A percentile compares a stretch with the other conserved stretches of the same genome.
These are phyloP conservation scores for Parmelia sp. DNA, from an alignment of 495 filamentous ascomycete genomes.

Conservation along the genomic window DNA sequence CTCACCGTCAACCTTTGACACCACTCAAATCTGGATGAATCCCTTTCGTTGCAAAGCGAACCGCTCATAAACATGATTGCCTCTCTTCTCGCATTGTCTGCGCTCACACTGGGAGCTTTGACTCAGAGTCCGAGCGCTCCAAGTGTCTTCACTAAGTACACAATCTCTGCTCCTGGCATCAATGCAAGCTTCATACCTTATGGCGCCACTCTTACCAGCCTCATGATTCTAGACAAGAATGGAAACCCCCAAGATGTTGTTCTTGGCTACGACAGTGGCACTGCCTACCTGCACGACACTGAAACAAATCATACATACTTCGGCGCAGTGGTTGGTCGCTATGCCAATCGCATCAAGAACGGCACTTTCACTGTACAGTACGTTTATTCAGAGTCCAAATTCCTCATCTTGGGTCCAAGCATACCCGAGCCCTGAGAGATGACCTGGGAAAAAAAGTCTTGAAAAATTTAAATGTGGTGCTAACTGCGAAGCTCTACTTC, in stretches of 20 bases:
- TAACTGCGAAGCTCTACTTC: neutral
- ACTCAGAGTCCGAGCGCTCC: constrained; percentile 10
- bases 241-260: constrained; percentile 62
- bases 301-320: constrained; percentile 67
- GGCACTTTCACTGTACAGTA: constrained; percentile 64
- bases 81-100: neutral
- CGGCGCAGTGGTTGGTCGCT: constrained; percentile 70
- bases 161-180: constrained; percentile 65
- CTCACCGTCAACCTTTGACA: neutral
- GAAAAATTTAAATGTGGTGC: neutral
- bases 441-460: neutral
- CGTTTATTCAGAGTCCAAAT: neutral
- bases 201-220: constrained; percentile 67
- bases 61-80: neutral
- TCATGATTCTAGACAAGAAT: constrained; percentile 65
- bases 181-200: constrained; percentile 70
- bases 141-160: constrained; percentile 48
- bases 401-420: neutral
- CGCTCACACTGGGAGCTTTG: neutral
- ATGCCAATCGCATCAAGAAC: constrained; percentile 85
- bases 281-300: constrained; percentile 57
- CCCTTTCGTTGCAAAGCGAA: neutral
- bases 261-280: constrained; percentile 73
- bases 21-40: neutral
- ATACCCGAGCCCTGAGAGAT: neutral